These are phyloP conservation scores for Withania somnifera DNA, from an alignment of 305 asterid genomes.

Conservation along the genomic window DNA sequence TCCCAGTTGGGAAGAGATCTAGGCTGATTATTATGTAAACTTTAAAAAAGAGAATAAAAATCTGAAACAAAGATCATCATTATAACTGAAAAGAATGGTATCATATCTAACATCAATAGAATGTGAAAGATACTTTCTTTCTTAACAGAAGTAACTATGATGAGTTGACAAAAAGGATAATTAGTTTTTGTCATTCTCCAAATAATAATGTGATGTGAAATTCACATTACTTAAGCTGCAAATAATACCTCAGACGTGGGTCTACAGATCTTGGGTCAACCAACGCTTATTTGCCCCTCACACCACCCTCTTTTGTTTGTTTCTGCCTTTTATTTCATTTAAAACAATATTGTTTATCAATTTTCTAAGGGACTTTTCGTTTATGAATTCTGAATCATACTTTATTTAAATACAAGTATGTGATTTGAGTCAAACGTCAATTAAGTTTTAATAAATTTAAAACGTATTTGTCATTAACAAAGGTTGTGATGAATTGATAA, in stretches of 20 bases:
- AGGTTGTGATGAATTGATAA: not conserved
- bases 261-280: slow-evolving; percentile 45
- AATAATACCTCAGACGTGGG: slow-evolving; percentile 38
- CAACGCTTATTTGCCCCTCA: slow-evolving; percentile 27
- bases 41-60: not conserved
- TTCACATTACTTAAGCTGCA: not conserved
- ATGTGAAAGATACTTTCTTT: slow-evolving; percentile 1
- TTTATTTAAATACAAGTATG: not conserved
- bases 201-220: not conserved
- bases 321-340: not conserved
- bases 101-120: slow-evolving; percentile 21
- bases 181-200: not conserved
- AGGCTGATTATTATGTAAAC: not conserved
- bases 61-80: slow-evolving; percentile 6
- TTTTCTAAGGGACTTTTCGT: no score
- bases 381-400: not conserved
- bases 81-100: slow-evolving; percentile 15
- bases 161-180: not conserved
- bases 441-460: no score
- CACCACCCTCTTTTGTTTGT: slow-evolving; percentile 12
- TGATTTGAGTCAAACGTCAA: not conserved
- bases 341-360: not conserved
- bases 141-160: slow-evolving; percentile 10
- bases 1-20: not conserved
- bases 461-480: not conserved